phyloP scores from a whole-genome alignment of 345 rosid species.

The Microcos paniculata region DNA sequence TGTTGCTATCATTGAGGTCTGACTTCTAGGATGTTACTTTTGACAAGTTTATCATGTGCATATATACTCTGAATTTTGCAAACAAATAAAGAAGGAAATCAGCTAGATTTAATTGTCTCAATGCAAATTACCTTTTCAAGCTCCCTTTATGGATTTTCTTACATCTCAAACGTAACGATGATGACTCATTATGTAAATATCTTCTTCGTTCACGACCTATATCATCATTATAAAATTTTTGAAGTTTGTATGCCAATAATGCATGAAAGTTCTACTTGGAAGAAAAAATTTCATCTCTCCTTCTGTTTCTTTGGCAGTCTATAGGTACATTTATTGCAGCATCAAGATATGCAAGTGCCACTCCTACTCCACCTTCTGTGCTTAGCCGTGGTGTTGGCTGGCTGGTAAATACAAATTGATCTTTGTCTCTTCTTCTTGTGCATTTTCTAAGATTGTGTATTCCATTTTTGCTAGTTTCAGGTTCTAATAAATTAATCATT shows the following conservation, averaged over 20 bases:
- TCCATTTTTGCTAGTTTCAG: neutral
- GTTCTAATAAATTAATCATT: neutral
- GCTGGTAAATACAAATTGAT: conserved; percentile 44
- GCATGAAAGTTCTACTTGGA: neutral
- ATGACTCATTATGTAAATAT: neutral
- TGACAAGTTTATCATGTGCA: neutral
- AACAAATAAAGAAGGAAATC: neutral
- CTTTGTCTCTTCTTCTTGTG: neutral
- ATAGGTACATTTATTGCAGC: conserved; percentile 74
- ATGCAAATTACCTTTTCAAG: neutral
- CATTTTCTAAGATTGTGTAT: neutral
- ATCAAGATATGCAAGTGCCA: conserved; percentile 80
- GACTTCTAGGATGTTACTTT: neutral
- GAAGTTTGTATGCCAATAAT: neutral
- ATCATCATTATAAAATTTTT: neutral
- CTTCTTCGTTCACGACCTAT: neutral
- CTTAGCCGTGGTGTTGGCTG: conserved; percentile 84
- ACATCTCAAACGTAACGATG: neutral
- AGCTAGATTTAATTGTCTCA: neutral
- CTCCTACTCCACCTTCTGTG: conserved; percentile 75
- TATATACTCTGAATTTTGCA: neutral
- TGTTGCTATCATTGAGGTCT: conserved; percentile 79
- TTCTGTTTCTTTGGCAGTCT: conserved; percentile 47
- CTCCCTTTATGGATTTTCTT: neutral
- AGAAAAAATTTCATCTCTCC: neutral